Evolutionary conservation across 2,329 filamentous ascomycete genomes (phyloP), one percentile per base, ranked within the genome.

Genomic region (Bipolaris victoriae): DNA sequence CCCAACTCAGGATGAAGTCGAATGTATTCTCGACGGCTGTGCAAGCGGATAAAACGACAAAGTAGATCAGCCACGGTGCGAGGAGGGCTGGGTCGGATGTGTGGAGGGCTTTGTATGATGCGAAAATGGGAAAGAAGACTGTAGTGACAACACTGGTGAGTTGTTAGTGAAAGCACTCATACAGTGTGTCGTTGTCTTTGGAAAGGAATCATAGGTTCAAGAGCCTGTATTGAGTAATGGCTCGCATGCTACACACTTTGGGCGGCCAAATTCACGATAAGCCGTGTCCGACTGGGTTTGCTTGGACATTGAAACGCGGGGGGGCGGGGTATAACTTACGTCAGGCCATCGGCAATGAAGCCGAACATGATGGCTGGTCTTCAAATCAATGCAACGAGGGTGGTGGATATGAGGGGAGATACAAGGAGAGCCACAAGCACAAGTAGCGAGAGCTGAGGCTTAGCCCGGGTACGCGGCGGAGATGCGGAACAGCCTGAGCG

Each of bases 61-160:
- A 99, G 84, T 98, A 99, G 90, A 98, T 98, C 65, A 98, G 86
- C 95, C 95, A 99, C 88, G 94, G 94, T 63, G 91, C 91, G 58
- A 97, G 84, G 74, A 96, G 88, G 36, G 91, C 89, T 2, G 93
- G 92, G 77, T 97, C 91, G 50, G 90, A 90, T 15, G 92, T 93
- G 80, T 95, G 94, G 73, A 99, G 89, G 47, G 95, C 94, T 83
- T 98, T 98, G 85, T 97, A 98, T 63, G 94, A 97, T 66, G 94
- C 93, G 80, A 97, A 98, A 63, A 97, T 87, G 49, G 95, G 95
- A 76, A 98, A 96, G 74, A 97, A 87, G 74, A 96, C 92, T 55
- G 93, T 96, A 57, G 90, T 88, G 75, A 68, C 68, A 59, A 74
- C 69, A 65, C 76, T 75, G 66, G 36, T 36, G 37, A 44, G 11